A percentile compares a stretch with the other conserved stretches of the same genome.
These are phyloP conservation scores for Volutella citrinella DNA, from an alignment of 2,329 filamentous ascomycete species.

Conservation along the genomic window DNA sequence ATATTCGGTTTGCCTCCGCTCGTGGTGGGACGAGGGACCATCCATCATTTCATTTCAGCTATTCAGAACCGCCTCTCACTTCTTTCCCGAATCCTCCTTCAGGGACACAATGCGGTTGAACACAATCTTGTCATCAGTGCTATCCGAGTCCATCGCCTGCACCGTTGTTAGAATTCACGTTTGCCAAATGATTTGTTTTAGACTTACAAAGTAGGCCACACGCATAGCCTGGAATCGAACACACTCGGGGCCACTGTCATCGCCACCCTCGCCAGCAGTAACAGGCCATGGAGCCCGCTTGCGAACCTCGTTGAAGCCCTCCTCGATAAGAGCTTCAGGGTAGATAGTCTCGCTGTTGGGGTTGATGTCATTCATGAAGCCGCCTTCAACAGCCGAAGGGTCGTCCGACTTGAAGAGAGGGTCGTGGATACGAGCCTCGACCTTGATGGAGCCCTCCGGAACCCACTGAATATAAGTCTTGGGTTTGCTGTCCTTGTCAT, in stretches of 20 bases:
- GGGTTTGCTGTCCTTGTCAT: constrained; percentile 68
- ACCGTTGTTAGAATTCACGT: constrained; percentile 9
- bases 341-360: constrained; percentile 81
- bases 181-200: neutral
- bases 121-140: constrained; percentile 74
- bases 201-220: constrained; percentile 74
- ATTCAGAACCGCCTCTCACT: too few relatives aligned
- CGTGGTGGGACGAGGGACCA: too few relatives aligned
- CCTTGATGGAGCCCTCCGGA: constrained; percentile 61
- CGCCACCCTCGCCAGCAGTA: constrained; percentile 66
- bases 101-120: constrained; percentile 89
- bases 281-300: constrained; percentile 77
- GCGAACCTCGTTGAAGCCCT: constrained; percentile 76
- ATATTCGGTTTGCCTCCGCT: too few relatives aligned
- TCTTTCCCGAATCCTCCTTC: constrained; percentile 81
- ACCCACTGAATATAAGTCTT: constrained; percentile 95
- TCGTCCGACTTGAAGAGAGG: constrained; percentile 84
- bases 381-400: constrained; percentile 72
- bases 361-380: constrained; percentile 82
- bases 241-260: constrained; percentile 63
- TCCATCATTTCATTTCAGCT: constrained; percentile 4
- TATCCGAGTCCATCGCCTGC: constrained; percentile 72
- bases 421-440: constrained; percentile 77
- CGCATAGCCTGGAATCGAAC: constrained; percentile 91
- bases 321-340: constrained; percentile 74